These are phyloP conservation scores for Fraxinus angustifolia DNA, from an alignment of 305 asterid genomes.

Conservation along the genomic window DNA sequence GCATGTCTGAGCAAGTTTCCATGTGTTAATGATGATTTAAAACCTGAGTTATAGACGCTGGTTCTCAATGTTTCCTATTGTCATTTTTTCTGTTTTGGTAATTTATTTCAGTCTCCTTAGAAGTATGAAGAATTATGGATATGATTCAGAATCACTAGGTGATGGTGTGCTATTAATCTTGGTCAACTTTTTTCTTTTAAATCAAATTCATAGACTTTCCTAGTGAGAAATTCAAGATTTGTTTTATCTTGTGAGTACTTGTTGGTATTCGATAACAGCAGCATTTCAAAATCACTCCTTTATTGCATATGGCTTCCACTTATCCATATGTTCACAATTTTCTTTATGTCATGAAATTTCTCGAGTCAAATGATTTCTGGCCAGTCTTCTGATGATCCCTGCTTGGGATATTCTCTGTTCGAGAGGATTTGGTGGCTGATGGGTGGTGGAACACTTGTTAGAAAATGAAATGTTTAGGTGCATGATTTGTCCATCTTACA, in stretches of 20 bases:
- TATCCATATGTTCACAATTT: background rate
- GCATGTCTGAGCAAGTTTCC: background rate
- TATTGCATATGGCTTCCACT: background rate
- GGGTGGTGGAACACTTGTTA: background rate
- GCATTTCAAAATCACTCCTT: background rate
- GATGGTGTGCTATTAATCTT: background rate
- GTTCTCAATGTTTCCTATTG: background rate
- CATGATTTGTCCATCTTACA: background rate
- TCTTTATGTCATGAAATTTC: background rate
- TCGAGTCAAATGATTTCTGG: background rate
- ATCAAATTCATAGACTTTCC: background rate
- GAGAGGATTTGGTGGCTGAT: background rate
- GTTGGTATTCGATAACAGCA: background rate
- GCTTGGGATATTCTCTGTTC: background rate
- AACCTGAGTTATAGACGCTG: slow-evolving; percentile 1
- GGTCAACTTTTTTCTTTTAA: background rate
- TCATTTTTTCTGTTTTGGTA: background rate
- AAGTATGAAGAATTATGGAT: background rate
- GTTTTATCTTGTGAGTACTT: background rate
- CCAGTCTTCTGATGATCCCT: background rate
- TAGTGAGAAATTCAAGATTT: background rate
- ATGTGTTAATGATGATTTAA: background rate
- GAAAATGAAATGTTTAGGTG: background rate
- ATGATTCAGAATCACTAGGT: background rate
- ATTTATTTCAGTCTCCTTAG: background rate